These are phyloP conservation scores for Pseudogymnoascus sp. DNA, from an alignment of 2,329 filamentous ascomycete species.

Conservation along the genomic window DNA sequence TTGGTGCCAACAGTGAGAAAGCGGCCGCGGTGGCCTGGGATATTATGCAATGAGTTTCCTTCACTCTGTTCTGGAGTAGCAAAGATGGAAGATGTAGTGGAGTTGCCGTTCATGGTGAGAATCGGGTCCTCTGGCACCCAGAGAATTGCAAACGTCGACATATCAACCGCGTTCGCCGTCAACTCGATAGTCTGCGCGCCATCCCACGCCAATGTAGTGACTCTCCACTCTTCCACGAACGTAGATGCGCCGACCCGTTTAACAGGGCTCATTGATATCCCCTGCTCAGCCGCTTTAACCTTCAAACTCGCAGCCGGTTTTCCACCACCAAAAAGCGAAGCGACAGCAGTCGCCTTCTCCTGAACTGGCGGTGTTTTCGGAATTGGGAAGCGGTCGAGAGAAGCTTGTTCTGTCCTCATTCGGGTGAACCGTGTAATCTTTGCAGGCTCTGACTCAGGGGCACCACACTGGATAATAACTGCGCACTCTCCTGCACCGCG, in stretches of 20 bases:
- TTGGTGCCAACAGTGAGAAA: constrained; percentile 76
- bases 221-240: constrained; percentile 57
- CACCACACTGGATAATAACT: constrained; percentile 65
- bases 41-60: constrained; percentile 41
- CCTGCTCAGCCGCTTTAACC: constrained; percentile 17
- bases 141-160: constrained; percentile 63
- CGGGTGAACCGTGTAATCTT: constrained; percentile 52
- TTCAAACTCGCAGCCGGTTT: constrained; percentile 20
- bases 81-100: constrained; percentile 21
- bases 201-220: constrained; percentile 54
- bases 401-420: constrained; percentile 32
- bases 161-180: constrained; percentile 64
- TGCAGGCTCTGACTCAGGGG: constrained; percentile 27
- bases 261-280: constrained; percentile 20
- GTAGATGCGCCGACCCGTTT: constrained; percentile 26
- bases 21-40: constrained; percentile 78
- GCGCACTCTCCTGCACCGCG: constrained; percentile 68
- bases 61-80: constrained; percentile 19
- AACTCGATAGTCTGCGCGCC: constrained; percentile 54
- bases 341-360: constrained; percentile 19
- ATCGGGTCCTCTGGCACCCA: constrained; percentile 74
- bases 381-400: constrained; percentile 24
- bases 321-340: constrained; percentile 28
- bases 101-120: constrained; percentile 47
- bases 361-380: constrained; percentile 25